Conservation (phyloP, 805 yeast species). For the Spathaspora girioi region DNA sequence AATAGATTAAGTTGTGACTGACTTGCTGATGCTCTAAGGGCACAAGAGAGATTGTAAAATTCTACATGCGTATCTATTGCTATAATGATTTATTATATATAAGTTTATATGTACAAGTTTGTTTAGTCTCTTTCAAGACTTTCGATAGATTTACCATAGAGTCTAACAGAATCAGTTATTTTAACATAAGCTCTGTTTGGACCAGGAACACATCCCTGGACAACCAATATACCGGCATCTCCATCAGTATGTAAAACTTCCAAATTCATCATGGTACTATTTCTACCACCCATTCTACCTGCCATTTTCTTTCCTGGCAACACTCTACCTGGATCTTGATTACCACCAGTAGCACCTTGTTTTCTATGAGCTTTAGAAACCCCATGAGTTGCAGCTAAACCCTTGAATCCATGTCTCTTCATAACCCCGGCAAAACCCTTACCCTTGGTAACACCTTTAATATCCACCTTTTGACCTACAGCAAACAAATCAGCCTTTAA, state of each 20-base stretch:
- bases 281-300: conserved; percentile 87
- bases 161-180: conserved; percentile 74
- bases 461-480: conserved; percentile 79
- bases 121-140: conserved; percentile 5
- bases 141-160: conserved; percentile 35
- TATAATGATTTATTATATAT: not conserved
- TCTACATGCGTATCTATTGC: not conserved
- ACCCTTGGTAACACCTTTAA: conserved; percentile 79
- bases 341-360: conserved; percentile 96
- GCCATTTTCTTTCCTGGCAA: conserved; percentile 98
- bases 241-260: conserved; percentile 77
- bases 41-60: too few relatives aligned
- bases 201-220: conserved; percentile 91
- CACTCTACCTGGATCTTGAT: conserved; percentile 93
- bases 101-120: conserved; percentile 5
- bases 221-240: conserved; percentile 73
- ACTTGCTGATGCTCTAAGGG: too few relatives aligned
- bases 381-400: conserved; percentile 94
- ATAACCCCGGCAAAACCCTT: conserved; percentile 98
- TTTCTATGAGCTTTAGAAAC: conserved; percentile 89
- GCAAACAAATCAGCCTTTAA: conserved; percentile 81
- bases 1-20: too few relatives aligned
- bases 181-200: conserved; percentile 72
- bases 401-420: conserved; percentile 89
- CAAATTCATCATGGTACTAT: conserved; percentile 70